Percentiles rank a stretch among this genome's conserved stretches.
These are phyloP conservation scores for Geotrichum fermentans DNA, from an alignment of 1,139 yeast genomes.

Conservation along the genomic window DNA sequence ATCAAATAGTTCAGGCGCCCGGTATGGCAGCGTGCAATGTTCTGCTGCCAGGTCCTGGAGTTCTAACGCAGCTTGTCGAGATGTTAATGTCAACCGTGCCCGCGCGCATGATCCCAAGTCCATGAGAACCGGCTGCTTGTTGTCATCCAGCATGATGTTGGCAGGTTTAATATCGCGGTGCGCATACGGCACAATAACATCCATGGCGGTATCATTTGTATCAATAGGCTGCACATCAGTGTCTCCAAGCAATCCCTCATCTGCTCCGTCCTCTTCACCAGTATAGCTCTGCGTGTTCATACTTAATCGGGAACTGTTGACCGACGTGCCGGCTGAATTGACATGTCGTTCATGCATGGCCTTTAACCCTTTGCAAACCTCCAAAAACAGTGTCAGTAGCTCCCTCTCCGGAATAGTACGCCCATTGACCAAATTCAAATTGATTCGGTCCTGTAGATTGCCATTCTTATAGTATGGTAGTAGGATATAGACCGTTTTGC, in stretches of 20 bases:
- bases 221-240: constrained; percentile 27
- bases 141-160: constrained; percentile 71
- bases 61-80: constrained; percentile 67
- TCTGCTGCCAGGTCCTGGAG: constrained; percentile 79
- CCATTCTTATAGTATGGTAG: constrained; percentile 71
- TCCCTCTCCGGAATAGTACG: constrained; percentile 55
- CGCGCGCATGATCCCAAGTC: constrained; percentile 77
- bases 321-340: constrained; percentile 30
- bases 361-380: constrained; percentile 68
- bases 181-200: constrained; percentile 65
- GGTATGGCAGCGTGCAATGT: constrained; percentile 78
- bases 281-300: constrained; percentile 12
- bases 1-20: constrained; percentile 87
- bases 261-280: constrained; percentile 21
- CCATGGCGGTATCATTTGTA: constrained; percentile 43
- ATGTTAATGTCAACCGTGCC: constrained; percentile 52
- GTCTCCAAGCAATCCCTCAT: constrained; percentile 29
- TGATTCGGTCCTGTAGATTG: constrained; percentile 74
- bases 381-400: constrained; percentile 56
- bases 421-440: constrained; percentile 55
- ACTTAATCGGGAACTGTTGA: background rate
- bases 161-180: constrained; percentile 89
- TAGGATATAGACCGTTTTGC: constrained; percentile 69
- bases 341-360: constrained; percentile 61
- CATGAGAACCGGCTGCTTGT: constrained; percentile 63